Evolutionary conservation across 495 filamentous ascomycete genomes (phyloP), one percentile per base, ranked within the genome.

Genomic region (Letharia columbiana): DNA sequence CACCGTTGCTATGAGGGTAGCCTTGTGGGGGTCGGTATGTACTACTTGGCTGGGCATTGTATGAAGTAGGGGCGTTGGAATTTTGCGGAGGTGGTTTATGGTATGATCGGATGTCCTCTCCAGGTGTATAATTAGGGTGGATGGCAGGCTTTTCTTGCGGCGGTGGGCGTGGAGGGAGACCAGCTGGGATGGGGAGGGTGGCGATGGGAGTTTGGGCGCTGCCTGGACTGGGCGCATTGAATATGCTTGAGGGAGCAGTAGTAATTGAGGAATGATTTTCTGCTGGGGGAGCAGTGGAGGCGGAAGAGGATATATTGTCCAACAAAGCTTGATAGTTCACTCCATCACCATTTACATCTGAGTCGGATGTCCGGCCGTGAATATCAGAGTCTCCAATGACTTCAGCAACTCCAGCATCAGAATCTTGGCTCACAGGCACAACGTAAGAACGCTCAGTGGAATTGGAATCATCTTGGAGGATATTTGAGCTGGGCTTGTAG

Each of bases 91-190:
- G 70, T 37, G 76, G 69, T 61, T 83, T 83, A 70, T 86, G 84
- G 74, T 87, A 86, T 31, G 82, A 76, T 66, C 79, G 77, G 62
- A 84, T 80, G 70, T 84, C 82, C 75, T 83, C 78, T 64, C 75
- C 80, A 57, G 82, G 78, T 49, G 78, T 73, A 71, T 85, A 86
- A 68, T 82, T 81, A 61, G 81, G 78, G 74, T 86, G 82, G 58
- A 81, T 79, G 66, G 82, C 76, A 54, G 84, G 84, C 73, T 83
- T 81, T 66, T 79, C 78, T 77, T 78, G 82, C 70, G 77, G 75
- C 61, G 80, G 80, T 67, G 81, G 80, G 64, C 78, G 81, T 67
- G 77, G 75, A 72, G 77, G 81, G 62, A 78, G 76, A 64, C 77
- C 75, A 70, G 75, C 68, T 67, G 77, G 69, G 62, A 72, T 71